Evolutionary conservation across 208 protist species (phyloP).

Genomic region (Zelonia costaricensis): DNA sequence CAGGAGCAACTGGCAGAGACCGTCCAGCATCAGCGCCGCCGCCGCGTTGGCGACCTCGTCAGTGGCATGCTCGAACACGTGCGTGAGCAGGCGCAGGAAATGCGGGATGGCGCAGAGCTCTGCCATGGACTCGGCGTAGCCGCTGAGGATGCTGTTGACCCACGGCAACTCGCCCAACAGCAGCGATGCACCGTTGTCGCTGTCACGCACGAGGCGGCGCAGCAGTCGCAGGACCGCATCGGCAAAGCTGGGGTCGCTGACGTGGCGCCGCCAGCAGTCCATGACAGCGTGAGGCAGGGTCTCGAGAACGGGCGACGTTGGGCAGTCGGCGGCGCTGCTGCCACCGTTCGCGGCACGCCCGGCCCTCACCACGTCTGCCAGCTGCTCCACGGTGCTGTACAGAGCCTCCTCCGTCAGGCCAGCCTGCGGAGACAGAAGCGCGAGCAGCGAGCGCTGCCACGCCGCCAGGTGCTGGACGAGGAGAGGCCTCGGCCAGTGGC

Average conservation of each 20-base stretch:
- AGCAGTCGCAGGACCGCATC: conserved; percentile 48
- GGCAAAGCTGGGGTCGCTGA: conserved; percentile 65
- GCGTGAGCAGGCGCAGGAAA: conserved; percentile 22
- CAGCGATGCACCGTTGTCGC: conserved; percentile 4
- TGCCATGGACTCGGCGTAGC: conserved; percentile 27
- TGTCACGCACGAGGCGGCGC: conserved; percentile 19
- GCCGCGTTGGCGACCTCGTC: conserved; percentile 25
- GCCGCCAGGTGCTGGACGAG: conserved; percentile 15
- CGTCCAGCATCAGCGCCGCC: conserved; percentile 29
- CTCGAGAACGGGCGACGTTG: neutral
- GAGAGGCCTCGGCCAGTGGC: conserved; percentile 11
- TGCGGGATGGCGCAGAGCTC: conserved; percentile 31
- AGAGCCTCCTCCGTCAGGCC: conserved; percentile 17
- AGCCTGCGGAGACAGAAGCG: conserved; percentile 16
- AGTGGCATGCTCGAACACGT: conserved; percentile 20
- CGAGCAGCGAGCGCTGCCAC: conserved; percentile 15
- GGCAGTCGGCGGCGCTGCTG: neutral
- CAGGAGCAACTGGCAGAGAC: conserved; percentile 50
- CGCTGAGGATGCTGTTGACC: conserved; percentile 25
- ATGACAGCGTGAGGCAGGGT: conserved; percentile 35
- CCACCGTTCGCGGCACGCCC: neutral
- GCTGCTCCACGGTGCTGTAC: conserved; percentile 23
- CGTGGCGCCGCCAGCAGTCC: conserved; percentile 52
- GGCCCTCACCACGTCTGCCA: conserved; percentile 17
- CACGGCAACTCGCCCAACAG: conserved; percentile 31